These are phyloP conservation scores for Candida suzukii DNA, from an alignment of 805 yeast species.

Conservation along the genomic window DNA sequence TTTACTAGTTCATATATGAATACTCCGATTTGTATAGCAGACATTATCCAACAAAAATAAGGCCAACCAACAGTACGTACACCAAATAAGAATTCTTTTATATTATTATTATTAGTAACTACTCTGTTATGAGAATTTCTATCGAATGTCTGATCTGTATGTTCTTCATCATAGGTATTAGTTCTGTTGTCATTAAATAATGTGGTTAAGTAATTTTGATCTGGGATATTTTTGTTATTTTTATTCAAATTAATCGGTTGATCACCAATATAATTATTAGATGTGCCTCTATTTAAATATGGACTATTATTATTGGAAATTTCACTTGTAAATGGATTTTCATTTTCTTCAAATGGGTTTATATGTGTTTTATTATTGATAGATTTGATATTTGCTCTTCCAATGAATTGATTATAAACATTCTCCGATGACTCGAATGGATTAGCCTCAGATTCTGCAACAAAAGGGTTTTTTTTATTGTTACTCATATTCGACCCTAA, in stretches of 20 bases:
- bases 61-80: slow-evolving; percentile 17
- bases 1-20: slow-evolving; percentile 55
- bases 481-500: not conserved
- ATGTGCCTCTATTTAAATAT: no score
- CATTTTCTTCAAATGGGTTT: slow-evolving; percentile 1
- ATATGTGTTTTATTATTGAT: not conserved
- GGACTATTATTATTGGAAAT: no score
- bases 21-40: slow-evolving; percentile 43
- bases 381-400: not conserved
- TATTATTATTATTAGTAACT: not conserved
- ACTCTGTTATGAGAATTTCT: not conserved
- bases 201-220: not conserved
- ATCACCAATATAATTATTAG: no score
- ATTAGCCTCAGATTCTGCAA: not conserved
- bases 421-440: not conserved
- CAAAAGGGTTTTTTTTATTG: not conserved
- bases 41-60: slow-evolving; percentile 25
- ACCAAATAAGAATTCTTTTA: slow-evolving; percentile 8
- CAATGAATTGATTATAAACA: not conserved
- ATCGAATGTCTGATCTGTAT: not conserved
- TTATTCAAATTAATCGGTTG: not conserved
- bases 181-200: not conserved
- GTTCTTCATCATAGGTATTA: not conserved
- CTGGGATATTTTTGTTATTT: not conserved
- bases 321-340: not conserved